A percentile compares a stretch with the other conserved stretches of the same genome.
Evolutionary conservation across 176 grass and related monocot genomes (phyloP).

Genomic region (Hordeum vulgare): MorexV3_pseudomolecules_assembly NC_058521.1:586634624-586635123

Average conservation of each 20-base stretch:
- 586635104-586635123: constrained; percentile 70
- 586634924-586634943: not conserved
- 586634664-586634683: not conserved
- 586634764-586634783: constrained; percentile 91
- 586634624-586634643: constrained; percentile 71
- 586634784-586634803: constrained; percentile 88
- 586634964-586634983: not conserved
- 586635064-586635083: not conserved
- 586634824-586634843: constrained; percentile 60
- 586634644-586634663: not conserved
- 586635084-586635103: constrained; percentile 64
- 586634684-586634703: not conserved
- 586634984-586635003: not conserved
- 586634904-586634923: constrained; percentile 57
- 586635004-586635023: not conserved
- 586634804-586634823: constrained; percentile 87
- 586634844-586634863: constrained; percentile 14
- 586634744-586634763: constrained; percentile 78
- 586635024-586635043: not conserved
- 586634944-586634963: not conserved
- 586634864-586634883: constrained; percentile 54
- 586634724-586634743: constrained; percentile 93
- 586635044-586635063: not conserved
- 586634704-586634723: constrained; percentile 10
- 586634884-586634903: constrained; percentile 83